These are phyloP conservation scores for Ophiostoma triangulosporum DNA, from an alignment of 2,329 filamentous ascomycete species.

Conservation along the genomic window DNA sequence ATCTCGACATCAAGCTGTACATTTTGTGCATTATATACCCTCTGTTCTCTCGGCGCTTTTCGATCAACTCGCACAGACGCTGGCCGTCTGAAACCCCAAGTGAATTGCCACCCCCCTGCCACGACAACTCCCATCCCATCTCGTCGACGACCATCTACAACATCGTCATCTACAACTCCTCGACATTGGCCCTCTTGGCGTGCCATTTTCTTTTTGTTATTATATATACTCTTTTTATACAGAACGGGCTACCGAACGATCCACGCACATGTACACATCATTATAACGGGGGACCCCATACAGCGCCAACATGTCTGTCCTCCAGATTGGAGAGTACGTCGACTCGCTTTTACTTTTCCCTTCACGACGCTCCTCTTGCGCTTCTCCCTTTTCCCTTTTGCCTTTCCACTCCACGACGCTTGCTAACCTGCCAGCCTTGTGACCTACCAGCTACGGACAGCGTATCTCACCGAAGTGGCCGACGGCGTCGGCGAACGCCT, in stretches of 20 bases:
- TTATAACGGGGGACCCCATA: background rate
- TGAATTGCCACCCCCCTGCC: no score
- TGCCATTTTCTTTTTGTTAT: background rate
- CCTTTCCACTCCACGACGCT: background rate
- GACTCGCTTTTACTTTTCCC: background rate
- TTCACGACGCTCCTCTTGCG: no score
- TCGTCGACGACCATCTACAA: no score
- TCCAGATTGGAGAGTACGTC: conserved; percentile 30
- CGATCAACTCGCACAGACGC: no score
- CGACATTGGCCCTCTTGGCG: no score
- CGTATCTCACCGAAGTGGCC: conserved; percentile 66
- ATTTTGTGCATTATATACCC: no score
- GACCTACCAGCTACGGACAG: conserved; percentile 67
- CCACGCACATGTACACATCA: background rate
- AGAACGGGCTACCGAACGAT: no score
- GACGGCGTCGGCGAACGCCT: conserved; percentile 77
- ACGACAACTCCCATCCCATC: no score
- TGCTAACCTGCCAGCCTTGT: conserved; percentile 47
- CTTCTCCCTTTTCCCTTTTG: no score
- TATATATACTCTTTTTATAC: background rate
- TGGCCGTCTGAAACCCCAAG: no score
- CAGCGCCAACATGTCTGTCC: conserved; percentile 26
- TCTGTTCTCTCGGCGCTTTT: no score
- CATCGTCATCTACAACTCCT: no score
- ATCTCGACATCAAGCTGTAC: background rate